phyloP scores from a whole-genome alignment of 495 filamentous ascomycete species.

The Bathelium albidoporum region DNA sequence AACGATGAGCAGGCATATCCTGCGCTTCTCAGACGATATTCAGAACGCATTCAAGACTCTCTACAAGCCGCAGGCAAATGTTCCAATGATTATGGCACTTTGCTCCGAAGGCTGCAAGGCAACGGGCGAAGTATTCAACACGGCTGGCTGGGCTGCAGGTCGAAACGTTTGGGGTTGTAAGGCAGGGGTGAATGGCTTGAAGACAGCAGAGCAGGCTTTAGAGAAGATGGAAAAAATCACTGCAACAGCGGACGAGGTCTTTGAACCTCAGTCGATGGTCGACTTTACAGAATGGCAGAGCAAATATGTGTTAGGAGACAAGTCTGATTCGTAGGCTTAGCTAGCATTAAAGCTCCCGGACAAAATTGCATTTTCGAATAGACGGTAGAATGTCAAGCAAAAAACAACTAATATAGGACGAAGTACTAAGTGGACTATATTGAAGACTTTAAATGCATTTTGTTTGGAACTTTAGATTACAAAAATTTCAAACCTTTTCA shows the following conservation, averaged over 20 bases:
- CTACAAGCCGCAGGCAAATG: constrained; percentile 1
- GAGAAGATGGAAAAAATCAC: not conserved
- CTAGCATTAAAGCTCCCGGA: too few relatives aligned
- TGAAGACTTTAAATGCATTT: too few relatives aligned
- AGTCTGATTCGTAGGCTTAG: too few relatives aligned
- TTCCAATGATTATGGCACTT: constrained; percentile 8
- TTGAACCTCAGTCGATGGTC: not conserved
- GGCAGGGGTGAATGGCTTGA: not conserved
- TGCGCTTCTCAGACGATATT: not conserved
- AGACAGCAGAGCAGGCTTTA: not conserved
- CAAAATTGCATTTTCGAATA: too few relatives aligned
- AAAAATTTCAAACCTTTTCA: too few relatives aligned
- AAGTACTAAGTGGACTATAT: too few relatives aligned
- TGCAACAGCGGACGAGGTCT: not conserved
- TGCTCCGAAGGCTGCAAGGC: not conserved
- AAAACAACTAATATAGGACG: too few relatives aligned
- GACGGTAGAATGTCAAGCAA: too few relatives aligned
- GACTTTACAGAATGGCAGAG: not conserved
- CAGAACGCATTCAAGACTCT: not conserved
- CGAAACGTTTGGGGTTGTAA: not conserved
- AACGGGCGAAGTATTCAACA: not conserved
- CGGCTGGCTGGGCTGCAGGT: not conserved
- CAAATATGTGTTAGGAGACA: too few relatives aligned
- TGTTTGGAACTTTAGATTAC: too few relatives aligned
- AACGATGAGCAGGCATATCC: not conserved